Conservation (phyloP, 345 rosid genomes). For the Barbarea vulgaris region DNA sequence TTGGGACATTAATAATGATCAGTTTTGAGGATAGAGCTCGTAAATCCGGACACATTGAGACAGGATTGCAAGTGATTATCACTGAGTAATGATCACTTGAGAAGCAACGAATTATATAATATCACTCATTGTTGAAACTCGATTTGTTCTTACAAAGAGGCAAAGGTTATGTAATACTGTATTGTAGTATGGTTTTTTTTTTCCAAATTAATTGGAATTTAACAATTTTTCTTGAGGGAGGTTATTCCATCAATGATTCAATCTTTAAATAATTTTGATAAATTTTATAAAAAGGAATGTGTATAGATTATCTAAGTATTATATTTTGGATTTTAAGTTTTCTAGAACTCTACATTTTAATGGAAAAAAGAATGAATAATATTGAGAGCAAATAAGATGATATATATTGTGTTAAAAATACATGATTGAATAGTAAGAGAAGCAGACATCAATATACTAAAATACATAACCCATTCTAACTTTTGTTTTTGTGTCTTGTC, state of each 20-base stretch:
- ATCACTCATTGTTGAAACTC: neutral
- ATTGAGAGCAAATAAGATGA: too few species aligned
- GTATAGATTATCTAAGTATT: neutral
- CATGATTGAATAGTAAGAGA: too few species aligned
- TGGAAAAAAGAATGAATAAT: too few species aligned
- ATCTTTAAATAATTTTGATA: too few species aligned
- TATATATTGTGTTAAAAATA: too few species aligned
- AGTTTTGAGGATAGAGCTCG: neutral
- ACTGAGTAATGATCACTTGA: neutral
- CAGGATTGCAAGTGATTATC: neutral
- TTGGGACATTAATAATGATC: constrained; percentile 16
- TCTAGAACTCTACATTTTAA: too few species aligned
- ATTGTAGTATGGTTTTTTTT: neutral
- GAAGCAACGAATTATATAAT: neutral
- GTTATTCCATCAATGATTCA: neutral
- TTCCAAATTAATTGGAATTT: too few species aligned
- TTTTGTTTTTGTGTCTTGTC: neutral
- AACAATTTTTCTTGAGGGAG: neutral
- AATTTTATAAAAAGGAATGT: too few species aligned
- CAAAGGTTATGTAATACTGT: neutral
- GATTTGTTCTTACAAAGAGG: neutral
- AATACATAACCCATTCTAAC: neutral
- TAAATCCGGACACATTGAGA: too few species aligned
- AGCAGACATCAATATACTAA: neutral
- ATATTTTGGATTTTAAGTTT: neutral